Evolutionary conservation across 164 flowering plant species (phyloP), one percentile per base, ranked within the genome.

Genomic region (Tetrastigma voinierianum): DNA sequence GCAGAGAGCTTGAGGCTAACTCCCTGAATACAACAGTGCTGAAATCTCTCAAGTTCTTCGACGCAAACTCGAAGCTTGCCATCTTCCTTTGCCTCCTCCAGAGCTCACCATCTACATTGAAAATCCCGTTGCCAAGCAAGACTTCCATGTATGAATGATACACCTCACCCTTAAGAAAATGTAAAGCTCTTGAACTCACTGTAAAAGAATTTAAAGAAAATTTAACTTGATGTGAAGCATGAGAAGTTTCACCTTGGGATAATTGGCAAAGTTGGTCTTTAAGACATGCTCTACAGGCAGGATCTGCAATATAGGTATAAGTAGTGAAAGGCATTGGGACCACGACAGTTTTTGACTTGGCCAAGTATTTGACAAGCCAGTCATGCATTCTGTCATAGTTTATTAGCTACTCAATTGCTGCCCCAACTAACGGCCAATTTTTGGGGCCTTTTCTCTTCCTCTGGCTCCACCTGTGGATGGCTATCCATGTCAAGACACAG

Each of bases 141-240:
- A 94, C 97, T 68, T 94, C 93, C 98, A 91, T 94, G 73, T 87
- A 94, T 25, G 98, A 93, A 68, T 83, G 97, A 64, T 91, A 93
- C n/a, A 79, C 80, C 59, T 83, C 87, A 54, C 98, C 97, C 98
- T 93, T 32, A 32, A 32, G 40, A 13, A 60, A 24, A 2, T 24
- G 44, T 13, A 10, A 1, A 3, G 40, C n/a, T 23, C 10, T 16
- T 46, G 40, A 56, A 32, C 40, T 32, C 40, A 32, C 45, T 2
- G 53, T 20, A 46, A 62, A 17, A 59, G 62, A n/a, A n/a, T n/a
- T 7, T 9, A 23, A 46, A 14, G 10, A 15, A 61, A 52, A 61
- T n/a, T 32, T 4, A 46, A 57, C 52, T 13, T 57, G 10, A 47
- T 44, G 10, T 17, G 21, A 43, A 43, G 16, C 14, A 11, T 32